Evolutionary conservation across 768 basidiomycete genomes (phyloP), one percentile per base, ranked within the genome.

Genomic region (Rhodocollybia butyracea): DNA sequence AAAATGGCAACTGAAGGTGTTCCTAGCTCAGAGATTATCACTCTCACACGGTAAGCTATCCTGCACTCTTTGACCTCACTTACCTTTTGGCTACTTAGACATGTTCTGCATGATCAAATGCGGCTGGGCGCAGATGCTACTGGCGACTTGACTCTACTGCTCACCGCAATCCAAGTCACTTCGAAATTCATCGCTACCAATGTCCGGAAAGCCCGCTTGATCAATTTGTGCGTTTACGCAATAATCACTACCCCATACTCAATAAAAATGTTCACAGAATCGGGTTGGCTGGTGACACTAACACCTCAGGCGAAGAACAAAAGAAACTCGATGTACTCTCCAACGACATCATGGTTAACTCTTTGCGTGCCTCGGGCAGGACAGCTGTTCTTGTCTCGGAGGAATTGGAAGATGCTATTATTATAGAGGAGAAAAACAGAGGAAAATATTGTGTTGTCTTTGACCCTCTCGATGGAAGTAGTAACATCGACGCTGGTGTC

Each of bases 271-370:
- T 1, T 43, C 38, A n/a, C 65, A 96, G 94, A n/a, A 89, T 99
- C 61, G 97, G 97, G 30, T 80, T 96, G 21, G 97, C 97, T 15
- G 97, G 97, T 15, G 94, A 95, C 67, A 91, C 91, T 26, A 99
- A 99, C 67, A 88, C 95, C 7, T 93, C 95, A 72, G 97, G 97
- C 21, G 97, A 98, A 70, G 97, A 98, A 67, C 97, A 99, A 80
- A 99, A 99, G 81, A 99, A 99, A 75, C 81, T 99, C 51, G 95
- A 97, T 66, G 88, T 97, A n/a, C 78, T 97, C 30, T 90, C 94
- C 13, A 98, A 99, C 69, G 95, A 99, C 69, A 99, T 99, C 80
- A 98, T 99, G 97, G 83, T 98, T 64, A 98, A 98, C 66, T 88
- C 95, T 45, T 83, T 99, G 31, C 84, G 92, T 39, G 95, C 95